Conservation (phyloP, 352 stramenopile species). For the Phytophthora pluvialis region DNA sequence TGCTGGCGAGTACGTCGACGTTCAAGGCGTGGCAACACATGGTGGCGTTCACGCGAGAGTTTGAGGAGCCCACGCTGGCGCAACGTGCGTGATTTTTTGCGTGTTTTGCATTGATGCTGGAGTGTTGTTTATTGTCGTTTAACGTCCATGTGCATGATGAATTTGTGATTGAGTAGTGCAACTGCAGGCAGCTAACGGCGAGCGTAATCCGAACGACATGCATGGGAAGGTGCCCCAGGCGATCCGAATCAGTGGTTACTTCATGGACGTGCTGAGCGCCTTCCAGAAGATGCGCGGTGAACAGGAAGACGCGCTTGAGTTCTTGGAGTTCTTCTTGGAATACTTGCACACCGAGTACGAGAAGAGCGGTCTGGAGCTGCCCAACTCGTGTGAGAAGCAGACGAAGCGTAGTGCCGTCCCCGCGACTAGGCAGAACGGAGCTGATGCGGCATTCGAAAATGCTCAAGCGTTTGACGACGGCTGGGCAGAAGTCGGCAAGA, state of each 20-base stretch:
- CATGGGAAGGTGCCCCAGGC: slow-evolving; percentile 65
- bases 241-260: slow-evolving; percentile 84
- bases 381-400: slow-evolving; percentile 63
- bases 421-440: slow-evolving; percentile 12
- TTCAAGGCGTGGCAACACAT: slow-evolving; percentile 85
- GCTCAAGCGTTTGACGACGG: slow-evolving; percentile 59
- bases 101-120: no score
- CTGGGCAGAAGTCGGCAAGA: slow-evolving; percentile 82
- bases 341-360: slow-evolving; percentile 87
- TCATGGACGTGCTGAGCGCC: slow-evolving; percentile 80
- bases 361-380: slow-evolving; percentile 65
- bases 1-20: slow-evolving; percentile 51
- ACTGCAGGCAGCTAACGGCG: slow-evolving; percentile 26
- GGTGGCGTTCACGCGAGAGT: slow-evolving; percentile 79
- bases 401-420: slow-evolving; percentile 44
- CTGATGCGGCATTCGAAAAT: slow-evolving; percentile 26
- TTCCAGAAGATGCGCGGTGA: slow-evolving; percentile 86
- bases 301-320: slow-evolving; percentile 87
- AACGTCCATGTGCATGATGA: neutral
- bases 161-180: slow-evolving; percentile 32
- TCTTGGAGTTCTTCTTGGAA: slow-evolving; percentile 88
- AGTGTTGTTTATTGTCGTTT: neutral
- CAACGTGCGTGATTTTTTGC: slow-evolving; percentile 55
- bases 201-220: slow-evolving; percentile 33
- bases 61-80: slow-evolving; percentile 79